These are phyloP conservation scores for Syzygium aqueum DNA, from an alignment of 345 rosid species.

Conservation along the genomic window DNA sequence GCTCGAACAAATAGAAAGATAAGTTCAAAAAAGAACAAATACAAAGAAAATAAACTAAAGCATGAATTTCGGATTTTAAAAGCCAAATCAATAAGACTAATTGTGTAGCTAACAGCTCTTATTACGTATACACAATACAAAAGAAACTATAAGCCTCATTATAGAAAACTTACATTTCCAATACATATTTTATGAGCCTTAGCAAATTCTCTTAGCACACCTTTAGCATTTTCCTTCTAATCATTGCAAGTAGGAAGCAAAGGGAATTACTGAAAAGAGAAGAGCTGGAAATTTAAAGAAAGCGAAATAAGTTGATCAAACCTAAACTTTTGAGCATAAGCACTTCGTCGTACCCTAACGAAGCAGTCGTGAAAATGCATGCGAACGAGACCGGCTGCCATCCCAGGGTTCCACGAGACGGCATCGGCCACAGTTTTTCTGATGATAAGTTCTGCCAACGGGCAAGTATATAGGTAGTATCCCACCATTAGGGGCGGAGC, in stretches of 20 bases:
- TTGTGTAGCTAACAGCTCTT: no score
- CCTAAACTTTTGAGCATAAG: not conserved
- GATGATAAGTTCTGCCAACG: slow-evolving; percentile 9
- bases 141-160: not conserved
- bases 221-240: not conserved
- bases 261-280: not conserved
- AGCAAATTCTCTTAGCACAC: not conserved
- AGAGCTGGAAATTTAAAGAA: not conserved
- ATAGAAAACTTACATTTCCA: not conserved
- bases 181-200: not conserved
- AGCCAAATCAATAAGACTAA: no score
- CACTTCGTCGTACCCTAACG: slow-evolving; percentile 4
- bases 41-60: no score
- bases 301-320: not conserved
- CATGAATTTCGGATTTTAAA: no score
- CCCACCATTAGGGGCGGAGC: slow-evolving; percentile 1
- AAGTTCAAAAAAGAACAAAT: no score
- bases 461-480: slow-evolving; percentile 9
- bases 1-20: no score
- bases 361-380: slow-evolving; percentile 23
- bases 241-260: not conserved
- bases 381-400: slow-evolving; percentile 6
- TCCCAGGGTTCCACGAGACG: not conserved
- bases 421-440: not conserved
- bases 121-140: no score